Conservation (phyloP, 2,329 filamentous ascomycete genomes). For the Apiospora pterosperma region DNA sequence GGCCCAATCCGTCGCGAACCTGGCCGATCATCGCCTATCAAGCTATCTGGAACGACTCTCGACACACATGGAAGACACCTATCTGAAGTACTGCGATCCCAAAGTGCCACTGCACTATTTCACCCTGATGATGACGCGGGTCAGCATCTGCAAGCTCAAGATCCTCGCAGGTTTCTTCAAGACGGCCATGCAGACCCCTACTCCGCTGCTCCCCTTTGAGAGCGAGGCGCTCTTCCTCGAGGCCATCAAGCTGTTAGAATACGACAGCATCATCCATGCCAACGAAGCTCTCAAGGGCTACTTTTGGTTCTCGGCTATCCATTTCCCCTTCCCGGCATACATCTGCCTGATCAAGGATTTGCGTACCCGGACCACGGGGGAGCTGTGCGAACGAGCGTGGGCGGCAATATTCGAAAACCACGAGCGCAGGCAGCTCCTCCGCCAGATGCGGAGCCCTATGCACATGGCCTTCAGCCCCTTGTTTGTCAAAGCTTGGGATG, state of each 20-base stretch:
- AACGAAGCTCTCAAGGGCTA: constrained; percentile 49
- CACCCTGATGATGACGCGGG: constrained; percentile 54
- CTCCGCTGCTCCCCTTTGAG: constrained; percentile 39
- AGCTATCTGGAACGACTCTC: constrained; percentile 52
- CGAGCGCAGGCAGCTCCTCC: constrained; percentile 45
- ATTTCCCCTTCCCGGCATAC: constrained; percentile 60
- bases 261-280: constrained; percentile 53
- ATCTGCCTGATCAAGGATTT: constrained; percentile 58
- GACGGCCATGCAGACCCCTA: constrained; percentile 36
- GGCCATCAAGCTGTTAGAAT: constrained; percentile 56
- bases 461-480: constrained; percentile 54
- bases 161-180: constrained; percentile 52
- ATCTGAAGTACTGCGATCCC: constrained; percentile 53
- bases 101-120: constrained; percentile 59
- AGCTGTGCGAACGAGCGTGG: constrained; percentile 58
- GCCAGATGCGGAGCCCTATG: constrained; percentile 51
- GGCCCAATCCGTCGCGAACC: constrained; percentile 39
- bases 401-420: constrained; percentile 53
- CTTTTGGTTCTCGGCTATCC: constrained; percentile 56
- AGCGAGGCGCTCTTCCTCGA: constrained; percentile 51
- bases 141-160: constrained; percentile 54
- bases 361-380: constrained; percentile 47
- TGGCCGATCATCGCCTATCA: constrained; percentile 47
- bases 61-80: constrained; percentile 52
- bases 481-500: constrained; percentile 62